Evolutionary conservation across 257 asterid species (phyloP).

Genomic region (Lycium ferocissimum): DNA sequence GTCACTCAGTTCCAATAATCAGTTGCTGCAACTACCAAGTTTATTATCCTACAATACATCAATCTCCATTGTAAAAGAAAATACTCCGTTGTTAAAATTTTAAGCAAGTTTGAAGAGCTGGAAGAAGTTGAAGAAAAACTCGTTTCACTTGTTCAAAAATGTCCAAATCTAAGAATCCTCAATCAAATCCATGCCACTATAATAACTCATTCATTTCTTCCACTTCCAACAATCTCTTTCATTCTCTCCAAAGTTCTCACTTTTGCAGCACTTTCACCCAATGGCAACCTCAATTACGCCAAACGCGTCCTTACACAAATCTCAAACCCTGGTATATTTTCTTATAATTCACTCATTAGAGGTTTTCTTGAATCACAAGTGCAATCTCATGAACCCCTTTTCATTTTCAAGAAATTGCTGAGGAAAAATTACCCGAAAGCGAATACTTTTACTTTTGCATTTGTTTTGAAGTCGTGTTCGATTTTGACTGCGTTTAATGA

Average conservation of each 20-base stretch:
- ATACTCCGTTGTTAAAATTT: no score
- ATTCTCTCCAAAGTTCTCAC: conserved; percentile 68
- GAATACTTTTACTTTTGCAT: conserved; percentile 71
- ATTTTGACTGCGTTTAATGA: conserved; percentile 52
- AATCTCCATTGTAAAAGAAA: background rate
- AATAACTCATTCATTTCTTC: conserved; percentile 52
- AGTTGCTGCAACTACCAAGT: no score
- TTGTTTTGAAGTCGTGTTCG: conserved; percentile 69
- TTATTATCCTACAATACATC: background rate
- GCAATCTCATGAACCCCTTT: conserved; percentile 54
- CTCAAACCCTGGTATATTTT: conserved; percentile 56
- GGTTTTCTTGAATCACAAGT: conserved; percentile 45
- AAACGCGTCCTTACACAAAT: conserved; percentile 50
- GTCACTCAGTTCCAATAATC: background rate
- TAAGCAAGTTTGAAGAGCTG: conserved; percentile 33
- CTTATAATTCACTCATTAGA: conserved; percentile 66
- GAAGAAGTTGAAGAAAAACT: conserved; percentile 58
- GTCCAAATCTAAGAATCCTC: conserved; percentile 68
- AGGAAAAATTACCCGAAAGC: conserved; percentile 46
- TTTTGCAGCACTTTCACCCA: conserved; percentile 56
- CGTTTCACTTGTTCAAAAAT: conserved; percentile 58
- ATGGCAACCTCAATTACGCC: conserved; percentile 61
- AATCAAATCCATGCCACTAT: conserved; percentile 67
- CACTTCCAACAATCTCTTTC: conserved; percentile 48
- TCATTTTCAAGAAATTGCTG: conserved; percentile 52